These are phyloP conservation scores for Cercospora canescens DNA, from an alignment of 2,329 filamentous ascomycete genomes.

Conservation along the genomic window DNA sequence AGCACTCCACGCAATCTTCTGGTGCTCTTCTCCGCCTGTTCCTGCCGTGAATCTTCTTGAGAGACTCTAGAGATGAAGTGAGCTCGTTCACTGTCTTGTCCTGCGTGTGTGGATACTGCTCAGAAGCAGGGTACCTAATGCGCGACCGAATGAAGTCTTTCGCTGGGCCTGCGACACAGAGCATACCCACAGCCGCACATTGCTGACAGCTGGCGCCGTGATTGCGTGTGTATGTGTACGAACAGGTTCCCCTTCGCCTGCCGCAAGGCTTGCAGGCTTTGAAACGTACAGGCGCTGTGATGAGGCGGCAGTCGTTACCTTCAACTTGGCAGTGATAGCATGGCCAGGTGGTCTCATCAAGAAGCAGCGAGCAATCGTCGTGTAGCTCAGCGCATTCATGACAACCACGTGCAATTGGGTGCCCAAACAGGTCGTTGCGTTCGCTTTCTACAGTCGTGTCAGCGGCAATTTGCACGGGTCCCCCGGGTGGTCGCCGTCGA, in stretches of 20 bases:
- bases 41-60: background rate
- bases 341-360: constrained; percentile 38
- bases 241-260: constrained; percentile 33
- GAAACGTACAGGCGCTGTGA: constrained; percentile 36
- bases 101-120: constrained; percentile 17
- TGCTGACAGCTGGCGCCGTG: constrained; percentile 36
- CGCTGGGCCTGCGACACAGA: constrained; percentile 41
- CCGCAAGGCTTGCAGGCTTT: constrained; percentile 39
- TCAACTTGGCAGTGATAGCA: constrained; percentile 38
- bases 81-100: background rate
- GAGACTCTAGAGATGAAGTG: background rate
- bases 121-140: constrained; percentile 23
- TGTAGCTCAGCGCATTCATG: constrained; percentile 9
- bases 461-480: background rate
- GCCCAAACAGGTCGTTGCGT: constrained; percentile 13
- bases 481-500: background rate
- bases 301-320: constrained; percentile 38
- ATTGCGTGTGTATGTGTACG: constrained; percentile 33
- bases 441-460: background rate
- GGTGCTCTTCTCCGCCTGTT: background rate
- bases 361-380: constrained; percentile 37
- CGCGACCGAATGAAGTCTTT: constrained; percentile 26
- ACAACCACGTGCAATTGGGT: constrained; percentile 23
- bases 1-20: constrained; percentile 11
- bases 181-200: constrained; percentile 31